A percentile compares a stretch with the other conserved stretches of the same genome.
These are phyloP conservation scores for Starmerella ratchasimensis DNA, from an alignment of 805 yeast species.

Conservation along the genomic window DNA sequence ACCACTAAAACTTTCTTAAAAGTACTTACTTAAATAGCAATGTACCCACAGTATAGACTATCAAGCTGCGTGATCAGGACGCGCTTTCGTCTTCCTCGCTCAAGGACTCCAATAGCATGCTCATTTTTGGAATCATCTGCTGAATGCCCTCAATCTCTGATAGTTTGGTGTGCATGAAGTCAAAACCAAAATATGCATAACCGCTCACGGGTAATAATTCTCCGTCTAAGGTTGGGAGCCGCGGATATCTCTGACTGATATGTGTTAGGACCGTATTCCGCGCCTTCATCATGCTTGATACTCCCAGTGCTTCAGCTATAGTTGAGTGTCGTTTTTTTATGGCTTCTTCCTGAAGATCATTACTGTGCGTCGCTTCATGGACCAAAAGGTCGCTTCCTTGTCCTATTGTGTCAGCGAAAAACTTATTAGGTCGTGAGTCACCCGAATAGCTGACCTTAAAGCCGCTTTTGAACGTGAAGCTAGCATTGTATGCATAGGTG, in stretches of 20 bases:
- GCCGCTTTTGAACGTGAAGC: slow-evolving; percentile 26
- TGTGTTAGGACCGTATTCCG: slow-evolving; percentile 67
- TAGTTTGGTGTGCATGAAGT: slow-evolving; percentile 43
- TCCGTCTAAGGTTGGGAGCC: slow-evolving; percentile 30
- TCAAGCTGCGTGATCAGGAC: not conserved
- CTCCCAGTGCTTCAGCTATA: slow-evolving; percentile 66
- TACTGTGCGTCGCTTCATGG: slow-evolving; percentile 89
- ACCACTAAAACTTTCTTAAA: no score
- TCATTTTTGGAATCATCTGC: slow-evolving; percentile 19
- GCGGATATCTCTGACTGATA: slow-evolving; percentile 79
- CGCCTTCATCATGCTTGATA: slow-evolving; percentile 60
- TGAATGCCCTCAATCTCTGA: slow-evolving; percentile 30
- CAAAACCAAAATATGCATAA: slow-evolving; percentile 41
- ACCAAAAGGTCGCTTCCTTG: slow-evolving; percentile 54
- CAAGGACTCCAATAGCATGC: slow-evolving; percentile 16
- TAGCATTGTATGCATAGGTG: slow-evolving; percentile 59
- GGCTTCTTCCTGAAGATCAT: slow-evolving; percentile 66
- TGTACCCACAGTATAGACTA: not conserved
- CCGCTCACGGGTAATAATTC: slow-evolving; percentile 8
- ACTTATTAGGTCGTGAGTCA: slow-evolving; percentile 73
- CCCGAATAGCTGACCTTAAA: slow-evolving; percentile 85
- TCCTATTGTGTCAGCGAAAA: slow-evolving; percentile 52
- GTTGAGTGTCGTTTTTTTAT: slow-evolving; percentile 74
- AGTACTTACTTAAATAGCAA: no score
- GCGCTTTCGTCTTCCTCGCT: not conserved